Percentiles rank a stretch among this genome's conserved stretches.
phyloP scores from a whole-genome alignment of 1,284 basidiomycete genomes.

The Waitea zeae region DNA sequence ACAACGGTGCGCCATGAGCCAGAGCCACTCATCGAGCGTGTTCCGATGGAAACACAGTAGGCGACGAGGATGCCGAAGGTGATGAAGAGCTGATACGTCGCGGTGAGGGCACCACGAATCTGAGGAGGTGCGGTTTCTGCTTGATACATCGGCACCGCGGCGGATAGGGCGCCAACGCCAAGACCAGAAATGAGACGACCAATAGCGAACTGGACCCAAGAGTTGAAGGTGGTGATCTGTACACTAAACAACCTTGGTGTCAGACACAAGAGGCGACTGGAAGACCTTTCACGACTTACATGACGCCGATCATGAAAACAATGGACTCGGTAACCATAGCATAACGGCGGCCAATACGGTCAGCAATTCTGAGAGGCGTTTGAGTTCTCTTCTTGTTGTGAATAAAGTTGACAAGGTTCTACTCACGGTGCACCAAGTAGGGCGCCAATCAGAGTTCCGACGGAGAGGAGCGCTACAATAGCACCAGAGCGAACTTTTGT shows the following conservation, averaged over 20 bases:
- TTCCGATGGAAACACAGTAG: conserved; percentile 45
- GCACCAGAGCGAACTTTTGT: conserved; percentile 36
- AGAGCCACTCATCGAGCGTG: conserved; percentile 25
- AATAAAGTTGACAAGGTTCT: too few species aligned
- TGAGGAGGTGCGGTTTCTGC: conserved; percentile 64
- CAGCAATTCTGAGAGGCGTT: conserved; percentile 28
- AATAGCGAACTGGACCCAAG: conserved; percentile 51
- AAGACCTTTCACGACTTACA: too few species aligned
- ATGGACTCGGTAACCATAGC: conserved; percentile 57
- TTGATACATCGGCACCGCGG: conserved; percentile 69
- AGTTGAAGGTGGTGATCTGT: conserved; percentile 27
- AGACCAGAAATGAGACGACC: conserved; percentile 55
- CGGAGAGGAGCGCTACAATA: conserved; percentile 52
- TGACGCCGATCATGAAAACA: conserved; percentile 54
- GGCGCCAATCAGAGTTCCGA: conserved; percentile 46
- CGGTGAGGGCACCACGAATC: conserved; percentile 60
- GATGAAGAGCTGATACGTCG: conserved; percentile 59
- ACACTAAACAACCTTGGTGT: too few species aligned
- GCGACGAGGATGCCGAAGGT: conserved; percentile 65
- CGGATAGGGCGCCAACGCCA: conserved; percentile 55
- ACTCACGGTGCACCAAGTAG: conserved; percentile 41
- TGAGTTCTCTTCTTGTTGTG: neutral
- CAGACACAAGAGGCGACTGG: too few species aligned
- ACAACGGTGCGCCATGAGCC: conserved; percentile 55
- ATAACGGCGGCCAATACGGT: conserved; percentile 47